These are phyloP conservation scores for Umbelopsis sp. DNA, from an alignment of 192 early-diverging fungal species.

Conservation along the genomic window DNA sequence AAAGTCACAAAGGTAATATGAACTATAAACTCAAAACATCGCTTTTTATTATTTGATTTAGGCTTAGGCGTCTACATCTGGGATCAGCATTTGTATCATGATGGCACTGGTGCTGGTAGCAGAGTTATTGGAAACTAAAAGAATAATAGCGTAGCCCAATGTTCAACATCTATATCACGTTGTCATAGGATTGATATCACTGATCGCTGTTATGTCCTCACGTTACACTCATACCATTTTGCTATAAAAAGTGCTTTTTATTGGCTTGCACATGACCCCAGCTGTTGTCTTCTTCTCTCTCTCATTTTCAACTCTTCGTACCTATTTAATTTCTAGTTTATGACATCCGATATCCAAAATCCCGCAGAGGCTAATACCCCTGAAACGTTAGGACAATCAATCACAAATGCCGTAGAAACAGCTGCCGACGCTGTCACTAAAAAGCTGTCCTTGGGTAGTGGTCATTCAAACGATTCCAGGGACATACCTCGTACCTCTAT, in stretches of 20 bases:
- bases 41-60: background rate
- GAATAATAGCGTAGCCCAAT: background rate
- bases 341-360: background rate
- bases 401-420: background rate
- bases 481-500: background rate
- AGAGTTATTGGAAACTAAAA: slow-evolving; percentile 20
- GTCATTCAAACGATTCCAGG: background rate
- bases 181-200: background rate
- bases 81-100: slow-evolving; percentile 49
- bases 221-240: slow-evolving; percentile 20
- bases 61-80: slow-evolving; percentile 53
- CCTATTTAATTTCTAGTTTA: no score
- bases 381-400: background rate
- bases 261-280: background rate
- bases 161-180: background rate
- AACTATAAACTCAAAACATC: no score
- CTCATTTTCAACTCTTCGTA: no score
- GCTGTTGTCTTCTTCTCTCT: background rate
- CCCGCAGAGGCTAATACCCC: background rate
- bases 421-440: background rate
- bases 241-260: slow-evolving; percentile 12
- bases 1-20: no score
- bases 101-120: slow-evolving; percentile 37
- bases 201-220: background rate
- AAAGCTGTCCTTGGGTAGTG: no score